These are phyloP conservation scores for Apodospora peruviana DNA, from an alignment of 495 filamentous ascomycete species.

Conservation along the genomic window DNA sequence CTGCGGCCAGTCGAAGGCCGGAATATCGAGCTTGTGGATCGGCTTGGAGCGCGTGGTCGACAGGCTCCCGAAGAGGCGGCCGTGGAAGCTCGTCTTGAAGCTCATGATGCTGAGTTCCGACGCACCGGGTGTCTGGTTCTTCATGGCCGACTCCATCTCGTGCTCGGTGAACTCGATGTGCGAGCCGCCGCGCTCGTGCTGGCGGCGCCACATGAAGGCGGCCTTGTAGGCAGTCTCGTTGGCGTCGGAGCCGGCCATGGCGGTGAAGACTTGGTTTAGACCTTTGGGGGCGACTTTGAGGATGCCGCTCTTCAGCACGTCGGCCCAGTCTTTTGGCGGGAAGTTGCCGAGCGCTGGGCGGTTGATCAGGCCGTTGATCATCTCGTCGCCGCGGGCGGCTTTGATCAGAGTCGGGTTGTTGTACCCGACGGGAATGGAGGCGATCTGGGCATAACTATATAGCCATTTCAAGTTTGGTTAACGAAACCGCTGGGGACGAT, in stretches of 20 bases:
- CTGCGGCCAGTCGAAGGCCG: conserved; percentile 97
- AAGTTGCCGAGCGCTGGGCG: conserved; percentile 95
- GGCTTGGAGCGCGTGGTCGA: conserved; percentile 94
- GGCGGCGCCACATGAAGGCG: conserved; percentile 95
- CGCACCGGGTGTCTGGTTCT: conserved; percentile 77
- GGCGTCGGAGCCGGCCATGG: conserved; percentile 90
- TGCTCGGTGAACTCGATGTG: conserved; percentile 78
- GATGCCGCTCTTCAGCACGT: conserved; percentile 80
- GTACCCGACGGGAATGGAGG: conserved; percentile 95
- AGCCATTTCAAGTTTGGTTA: background rate
- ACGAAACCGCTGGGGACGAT: background rate
- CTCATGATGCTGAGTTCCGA: conserved; percentile 77
- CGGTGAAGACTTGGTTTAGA: conserved; percentile 93
- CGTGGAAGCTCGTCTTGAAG: conserved; percentile 93
- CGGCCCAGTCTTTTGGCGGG: conserved; percentile 82
- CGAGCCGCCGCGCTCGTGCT: conserved; percentile 77
- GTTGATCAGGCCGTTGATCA: conserved; percentile 83
- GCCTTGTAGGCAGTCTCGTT: conserved; percentile 99
- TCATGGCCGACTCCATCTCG: conserved; percentile 75
- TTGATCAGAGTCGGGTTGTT: conserved; percentile 79
- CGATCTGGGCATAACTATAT: conserved; percentile 82
- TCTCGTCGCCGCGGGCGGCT: conserved; percentile 68
- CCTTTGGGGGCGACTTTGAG: conserved; percentile 87
- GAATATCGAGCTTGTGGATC: conserved; percentile 98
- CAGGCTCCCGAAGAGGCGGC: conserved; percentile 86